A percentile compares a stretch with the other conserved stretches of the same genome.
Evolutionary conservation across 371 early-diverging fungal species (phyloP).

Genomic region (Mortierella sp.): DNA sequence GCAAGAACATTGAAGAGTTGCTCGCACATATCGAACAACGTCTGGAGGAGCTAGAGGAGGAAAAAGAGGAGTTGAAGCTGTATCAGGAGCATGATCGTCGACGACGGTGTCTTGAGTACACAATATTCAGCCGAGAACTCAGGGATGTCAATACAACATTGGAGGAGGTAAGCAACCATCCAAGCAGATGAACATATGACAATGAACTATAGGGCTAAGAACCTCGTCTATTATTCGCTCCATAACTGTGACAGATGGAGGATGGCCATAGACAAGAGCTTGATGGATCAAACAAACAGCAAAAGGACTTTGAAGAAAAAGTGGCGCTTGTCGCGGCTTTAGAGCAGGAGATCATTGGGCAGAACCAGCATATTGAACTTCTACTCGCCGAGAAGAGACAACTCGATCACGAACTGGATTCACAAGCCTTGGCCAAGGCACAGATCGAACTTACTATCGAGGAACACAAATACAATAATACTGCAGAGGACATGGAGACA

Average conservation of each 20-base stretch:
- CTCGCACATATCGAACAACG: constrained; percentile 91
- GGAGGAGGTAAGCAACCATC: constrained; percentile 61
- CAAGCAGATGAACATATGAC: too few species aligned
- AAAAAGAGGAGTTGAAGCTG: constrained; percentile 91
- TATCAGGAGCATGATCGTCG: constrained; percentile 90
- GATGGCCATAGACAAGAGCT: constrained; percentile 62
- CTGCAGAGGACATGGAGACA: constrained; percentile 52
- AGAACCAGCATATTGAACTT: constrained; percentile 59
- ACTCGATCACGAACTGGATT: constrained; percentile 64
- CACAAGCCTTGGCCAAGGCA: constrained; percentile 63
- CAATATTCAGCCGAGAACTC: constrained; percentile 91
- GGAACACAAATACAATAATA: constrained; percentile 67
- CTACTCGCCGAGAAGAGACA: constrained; percentile 67
- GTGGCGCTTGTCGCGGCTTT: constrained; percentile 35
- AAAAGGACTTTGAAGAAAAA: constrained; percentile 23
- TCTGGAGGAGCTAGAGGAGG: constrained; percentile 89
- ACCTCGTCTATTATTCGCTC: not conserved
- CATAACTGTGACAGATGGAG: constrained; percentile 55
- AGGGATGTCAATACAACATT: constrained; percentile 79
- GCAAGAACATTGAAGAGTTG: constrained; percentile 91
- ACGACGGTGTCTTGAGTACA: constrained; percentile 90
- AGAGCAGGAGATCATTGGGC: constrained; percentile 58
- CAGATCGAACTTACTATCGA: constrained; percentile 66
- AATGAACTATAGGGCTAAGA: not conserved
- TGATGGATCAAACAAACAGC: constrained; percentile 51